A percentile compares a stretch with the other conserved stretches of the same genome.
These are phyloP conservation scores for Neurospora sublineolata DNA, from an alignment of 495 filamentous ascomycete genomes.

Conservation along the genomic window DNA sequence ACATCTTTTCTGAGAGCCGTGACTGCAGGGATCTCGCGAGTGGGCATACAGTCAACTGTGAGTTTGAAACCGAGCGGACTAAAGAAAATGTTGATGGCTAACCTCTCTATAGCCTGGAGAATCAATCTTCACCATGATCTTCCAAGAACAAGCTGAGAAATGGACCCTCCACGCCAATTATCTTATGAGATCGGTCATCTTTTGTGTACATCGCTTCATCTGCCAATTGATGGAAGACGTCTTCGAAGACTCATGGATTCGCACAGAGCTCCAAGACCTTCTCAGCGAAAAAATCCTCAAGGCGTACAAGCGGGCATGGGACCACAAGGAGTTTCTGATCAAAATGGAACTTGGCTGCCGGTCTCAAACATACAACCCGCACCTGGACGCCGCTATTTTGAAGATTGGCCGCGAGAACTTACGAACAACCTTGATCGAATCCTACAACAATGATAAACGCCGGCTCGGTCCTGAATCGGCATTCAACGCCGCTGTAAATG, in stretches of 20 bases:
- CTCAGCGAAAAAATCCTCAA: constrained; percentile 33
- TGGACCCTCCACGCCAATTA: constrained; percentile 38
- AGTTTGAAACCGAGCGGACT: neutral
- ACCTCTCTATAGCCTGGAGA: constrained; percentile 20
- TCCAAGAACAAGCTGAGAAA: constrained; percentile 42
- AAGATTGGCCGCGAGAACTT: constrained; percentile 21
- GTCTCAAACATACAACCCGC: constrained; percentile 41
- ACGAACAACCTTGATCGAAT: neutral
- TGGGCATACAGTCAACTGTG: neutral
- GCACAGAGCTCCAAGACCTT: constrained; percentile 24
- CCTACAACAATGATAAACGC: neutral
- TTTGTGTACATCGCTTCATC: constrained; percentile 39
- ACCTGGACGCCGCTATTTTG: constrained; percentile 40
- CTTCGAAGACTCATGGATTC: constrained; percentile 29
- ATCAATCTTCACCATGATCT: constrained; percentile 30
- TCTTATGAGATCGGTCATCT: constrained; percentile 19
- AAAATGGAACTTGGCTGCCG: constrained; percentile 34
- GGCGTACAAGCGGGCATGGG: constrained; percentile 33
- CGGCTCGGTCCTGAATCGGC: neutral
- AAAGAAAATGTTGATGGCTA: neutral
- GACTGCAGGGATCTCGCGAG: neutral
- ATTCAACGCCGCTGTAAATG: neutral
- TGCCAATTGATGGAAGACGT: constrained; percentile 19
- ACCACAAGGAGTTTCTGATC: constrained; percentile 37
- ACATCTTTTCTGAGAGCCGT: neutral